phyloP scores from a whole-genome alignment of 345 rosid genomes.

The Luvunga scandens region DNA sequence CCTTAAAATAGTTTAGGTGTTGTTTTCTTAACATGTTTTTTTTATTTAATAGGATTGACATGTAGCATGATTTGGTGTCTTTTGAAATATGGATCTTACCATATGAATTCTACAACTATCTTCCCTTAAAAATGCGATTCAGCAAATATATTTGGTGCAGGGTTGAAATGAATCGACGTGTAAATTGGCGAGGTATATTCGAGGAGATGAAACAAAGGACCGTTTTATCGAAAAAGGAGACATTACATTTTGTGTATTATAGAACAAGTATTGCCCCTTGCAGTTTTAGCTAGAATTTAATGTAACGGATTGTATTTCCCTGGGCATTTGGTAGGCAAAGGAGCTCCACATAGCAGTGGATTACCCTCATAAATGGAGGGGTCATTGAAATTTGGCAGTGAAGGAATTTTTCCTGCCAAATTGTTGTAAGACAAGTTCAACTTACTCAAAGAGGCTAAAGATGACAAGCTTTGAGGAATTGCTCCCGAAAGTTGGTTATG shows the following conservation, averaged over 20 bases:
- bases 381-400: conserved; percentile 32
- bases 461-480: conserved; percentile 43
- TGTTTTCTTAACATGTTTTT: too few relatives aligned
- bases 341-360: conserved; percentile 45
- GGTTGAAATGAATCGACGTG: neutral
- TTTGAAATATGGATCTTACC: too few relatives aligned
- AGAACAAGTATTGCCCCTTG: too few relatives aligned
- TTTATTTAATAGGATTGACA: too few relatives aligned
- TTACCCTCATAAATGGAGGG: conserved; percentile 44
- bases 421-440: conserved; percentile 52
- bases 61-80: too few relatives aligned
- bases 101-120: neutral
- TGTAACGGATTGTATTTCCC: neutral
- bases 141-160: neutral
- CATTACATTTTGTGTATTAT: neutral
- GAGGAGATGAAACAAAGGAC: neutral
- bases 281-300: neutral
- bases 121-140: neutral
- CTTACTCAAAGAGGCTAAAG: conserved; percentile 28
- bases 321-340: conserved; percentile 40
- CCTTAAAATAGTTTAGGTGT: too few relatives aligned
- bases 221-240: neutral
- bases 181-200: too few relatives aligned
- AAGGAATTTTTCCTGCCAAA: conserved; percentile 47
- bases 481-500: conserved; percentile 44